Base-by-base conservation (phyloP, 139 green algal species). In the Asterochloris sp. region DNA sequence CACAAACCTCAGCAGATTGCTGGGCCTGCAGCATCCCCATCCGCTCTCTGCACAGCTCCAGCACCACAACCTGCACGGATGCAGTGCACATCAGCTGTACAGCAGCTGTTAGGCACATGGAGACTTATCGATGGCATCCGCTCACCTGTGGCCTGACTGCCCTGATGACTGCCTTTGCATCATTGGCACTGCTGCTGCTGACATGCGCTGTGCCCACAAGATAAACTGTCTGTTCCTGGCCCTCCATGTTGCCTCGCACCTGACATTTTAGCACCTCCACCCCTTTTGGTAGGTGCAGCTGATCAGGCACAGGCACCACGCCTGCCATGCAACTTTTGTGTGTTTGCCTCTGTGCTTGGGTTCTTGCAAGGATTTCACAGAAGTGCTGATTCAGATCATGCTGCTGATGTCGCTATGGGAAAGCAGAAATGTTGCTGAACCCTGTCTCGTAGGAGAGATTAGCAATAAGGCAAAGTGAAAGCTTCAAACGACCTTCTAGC, bases 41-140 rank as follows among this genome's bases (percentile, higher is more conserved):
- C 23, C 83, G 66, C 47, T 83, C 83, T 11, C 24, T 24, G 38
- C 83, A 86, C 16, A 86, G 83, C 83, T 86, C 83, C 15, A 86
- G 27, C 60, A 86, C 62, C 8, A 86, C 83, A 24, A 86, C 73
- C 73, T 85, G 74, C 29, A 75, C 23, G 61, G 11, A 71, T 24
- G 14, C 26, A 68, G 13, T 24, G 60, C 62, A 38, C n/a, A 15
- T 63, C 64, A 23, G 47, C n/a, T n/a, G 62, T 23, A 61, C 16
- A 14, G 69, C 62, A 69, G 69, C 12, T 80, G 9, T 23, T 12
- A 13, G n/a, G 27, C 12, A 26, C 38, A 12, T 13, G 26, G 60
- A 10, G 19, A 38, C 47, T 8, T 23, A 67, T 10, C 12, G 16
- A 62, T 27, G 13, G 1, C 73, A 14, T 12, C 23, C 29, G 11